A percentile compares a stretch with the other conserved stretches of the same genome.
These are phyloP conservation scores for Boletus patriciae DNA, from an alignment of 768 basidiomycete genomes.

Conservation along the genomic window DNA sequence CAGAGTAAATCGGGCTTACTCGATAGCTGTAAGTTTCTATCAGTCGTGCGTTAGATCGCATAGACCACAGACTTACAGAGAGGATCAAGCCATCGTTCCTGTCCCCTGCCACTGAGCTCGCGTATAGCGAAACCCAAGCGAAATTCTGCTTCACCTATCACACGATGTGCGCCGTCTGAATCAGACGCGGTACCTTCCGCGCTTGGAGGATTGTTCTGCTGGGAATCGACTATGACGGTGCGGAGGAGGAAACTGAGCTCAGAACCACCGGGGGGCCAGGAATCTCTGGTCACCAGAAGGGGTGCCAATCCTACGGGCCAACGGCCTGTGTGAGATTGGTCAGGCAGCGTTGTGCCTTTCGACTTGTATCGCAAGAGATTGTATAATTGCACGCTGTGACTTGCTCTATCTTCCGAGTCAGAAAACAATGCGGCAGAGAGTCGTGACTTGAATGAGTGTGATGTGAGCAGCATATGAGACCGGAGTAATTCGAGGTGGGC, in stretches of 20 bases:
- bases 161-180: constrained; percentile 36
- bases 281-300: constrained; percentile 66
- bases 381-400: constrained; percentile 28
- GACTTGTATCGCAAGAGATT: constrained; percentile 25
- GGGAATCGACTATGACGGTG: constrained; percentile 82
- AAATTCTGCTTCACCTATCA: constrained; percentile 64
- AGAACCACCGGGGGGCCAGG: constrained; percentile 86
- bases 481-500: constrained; percentile 68
- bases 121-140: constrained; percentile 83
- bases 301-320: constrained; percentile 76
- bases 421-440: constrained; percentile 75
- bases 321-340: constrained; percentile 21
- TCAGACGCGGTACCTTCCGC: constrained; percentile 26
- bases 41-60: constrained; percentile 1
- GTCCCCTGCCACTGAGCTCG: constrained; percentile 64
- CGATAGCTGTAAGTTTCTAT: constrained; percentile 21
- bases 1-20: constrained; percentile 13
- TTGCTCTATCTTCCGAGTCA: constrained; percentile 56
- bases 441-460: constrained; percentile 69
- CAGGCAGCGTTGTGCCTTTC: constrained; percentile 19
- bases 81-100: constrained; percentile 80
- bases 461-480: constrained; percentile 72
- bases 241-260: constrained; percentile 82
- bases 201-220: constrained; percentile 39
- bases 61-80: constrained; percentile 55